Conservation (phyloP, 371 early-diverging fungal genomes). For the Syncephalastrum sp. region DNA sequence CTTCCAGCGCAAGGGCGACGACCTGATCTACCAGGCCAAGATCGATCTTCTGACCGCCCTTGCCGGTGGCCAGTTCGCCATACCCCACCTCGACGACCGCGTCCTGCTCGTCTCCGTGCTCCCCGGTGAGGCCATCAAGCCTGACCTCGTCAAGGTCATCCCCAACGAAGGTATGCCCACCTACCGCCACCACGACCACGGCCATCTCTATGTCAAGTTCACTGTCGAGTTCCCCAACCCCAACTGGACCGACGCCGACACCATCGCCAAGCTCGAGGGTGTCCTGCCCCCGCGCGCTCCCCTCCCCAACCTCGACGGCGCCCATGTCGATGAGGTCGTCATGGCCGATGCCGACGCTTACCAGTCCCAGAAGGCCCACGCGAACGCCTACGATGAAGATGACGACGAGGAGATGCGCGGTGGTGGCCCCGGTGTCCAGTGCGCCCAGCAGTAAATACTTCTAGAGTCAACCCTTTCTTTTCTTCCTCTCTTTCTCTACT, state of each 20-base stretch:
- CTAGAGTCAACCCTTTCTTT: constrained; percentile 10
- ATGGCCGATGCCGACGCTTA: constrained; percentile 76
- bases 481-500: constrained; percentile 1
- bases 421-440: constrained; percentile 85
- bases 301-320: constrained; percentile 43
- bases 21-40: constrained; percentile 79
- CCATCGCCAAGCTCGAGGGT: constrained; percentile 62
- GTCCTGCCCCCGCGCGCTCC: constrained; percentile 65
- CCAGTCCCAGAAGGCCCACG: constrained; percentile 57
- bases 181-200: constrained; percentile 87
- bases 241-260: constrained; percentile 74
- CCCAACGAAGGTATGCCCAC: constrained; percentile 93
- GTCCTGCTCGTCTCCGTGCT: constrained; percentile 81
- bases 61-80: constrained; percentile 87
- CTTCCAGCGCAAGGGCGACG: constrained; percentile 90
- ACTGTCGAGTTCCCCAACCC: constrained; percentile 86
- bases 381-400: constrained; percentile 68
- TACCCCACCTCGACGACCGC: constrained; percentile 90
- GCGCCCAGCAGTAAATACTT: constrained; percentile 85
- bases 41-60: constrained; percentile 92
- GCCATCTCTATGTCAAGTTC: constrained; percentile 90
- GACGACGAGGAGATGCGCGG: constrained; percentile 69
- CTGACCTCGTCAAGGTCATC: constrained; percentile 72
- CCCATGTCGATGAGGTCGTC: constrained; percentile 73
- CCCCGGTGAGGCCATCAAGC: constrained; percentile 93